These are phyloP conservation scores for Dothidotthia symphoricarpi DNA, from an alignment of 2,329 filamentous ascomycete species.

Conservation along the genomic window DNA sequence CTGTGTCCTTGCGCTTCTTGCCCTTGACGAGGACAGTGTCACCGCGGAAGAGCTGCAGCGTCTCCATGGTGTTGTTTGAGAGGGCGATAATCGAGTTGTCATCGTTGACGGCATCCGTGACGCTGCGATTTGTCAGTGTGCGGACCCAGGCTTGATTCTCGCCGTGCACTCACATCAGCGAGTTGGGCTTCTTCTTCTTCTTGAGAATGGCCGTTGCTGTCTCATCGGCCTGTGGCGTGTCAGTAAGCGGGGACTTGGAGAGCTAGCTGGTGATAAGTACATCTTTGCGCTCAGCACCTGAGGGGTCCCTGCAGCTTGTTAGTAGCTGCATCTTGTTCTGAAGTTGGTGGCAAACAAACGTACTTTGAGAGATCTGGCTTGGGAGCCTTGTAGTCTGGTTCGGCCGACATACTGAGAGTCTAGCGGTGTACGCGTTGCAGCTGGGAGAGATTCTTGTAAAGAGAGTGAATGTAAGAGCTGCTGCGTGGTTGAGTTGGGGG, in stretches of 20 bases:
- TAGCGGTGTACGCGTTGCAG: slow-evolving; percentile 20
- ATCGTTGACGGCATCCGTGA: slow-evolving; percentile 98
- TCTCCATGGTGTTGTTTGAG: slow-evolving; percentile 98
- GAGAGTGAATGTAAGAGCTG: slow-evolving; percentile 14
- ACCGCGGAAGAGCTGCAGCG: slow-evolving; percentile 95
- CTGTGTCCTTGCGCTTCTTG: slow-evolving; percentile 99
- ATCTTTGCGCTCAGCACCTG: slow-evolving; percentile 81
- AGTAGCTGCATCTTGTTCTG: slow-evolving; percentile 32
- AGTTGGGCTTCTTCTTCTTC: slow-evolving; percentile 99
- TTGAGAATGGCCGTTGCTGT: slow-evolving; percentile 95
- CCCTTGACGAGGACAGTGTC: slow-evolving; percentile 97
- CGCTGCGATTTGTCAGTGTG: slow-evolving; percentile 58
- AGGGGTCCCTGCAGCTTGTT: slow-evolving; percentile 69
- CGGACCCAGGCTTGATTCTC: neutral
- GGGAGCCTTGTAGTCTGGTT: slow-evolving; percentile 49
- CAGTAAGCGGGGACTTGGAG: slow-evolving; percentile 24
- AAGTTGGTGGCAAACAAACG: slow-evolving; percentile 21
- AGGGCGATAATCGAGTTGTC: slow-evolving; percentile 99
- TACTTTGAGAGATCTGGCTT: slow-evolving; percentile 52
- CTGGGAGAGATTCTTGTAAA: slow-evolving; percentile 8
- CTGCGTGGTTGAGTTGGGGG: slow-evolving; percentile 16
- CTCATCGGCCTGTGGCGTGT: slow-evolving; percentile 70
- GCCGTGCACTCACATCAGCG: slow-evolving; percentile 72
- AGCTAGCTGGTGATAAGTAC: slow-evolving; percentile 49
- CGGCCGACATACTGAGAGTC: slow-evolving; percentile 48